Conservation (phyloP, 345 rosid species). For the Brassica carinata region DNA sequence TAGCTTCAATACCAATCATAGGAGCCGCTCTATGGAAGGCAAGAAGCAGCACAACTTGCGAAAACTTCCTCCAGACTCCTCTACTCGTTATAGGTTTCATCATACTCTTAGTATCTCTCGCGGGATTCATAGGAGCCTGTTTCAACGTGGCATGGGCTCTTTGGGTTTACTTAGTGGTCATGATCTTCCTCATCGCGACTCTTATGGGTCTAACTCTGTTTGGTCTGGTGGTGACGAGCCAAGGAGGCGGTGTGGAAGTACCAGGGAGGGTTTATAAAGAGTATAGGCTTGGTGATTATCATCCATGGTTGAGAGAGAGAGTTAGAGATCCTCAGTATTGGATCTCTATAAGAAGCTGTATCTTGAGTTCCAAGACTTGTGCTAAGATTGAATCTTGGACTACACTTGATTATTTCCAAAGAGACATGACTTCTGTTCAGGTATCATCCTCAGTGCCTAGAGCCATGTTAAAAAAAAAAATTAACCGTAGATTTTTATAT, state of each 20-base stretch:
- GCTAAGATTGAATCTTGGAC: conserved; percentile 69
- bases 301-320: conserved; percentile 77
- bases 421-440: conserved; percentile 76
- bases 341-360: conserved; percentile 69
- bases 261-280: conserved; percentile 74
- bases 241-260: conserved; percentile 72
- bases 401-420: conserved; percentile 71
- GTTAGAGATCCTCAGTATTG: conserved; percentile 66
- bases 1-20: conserved; percentile 89
- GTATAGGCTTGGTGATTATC: conserved; percentile 72
- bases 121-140: conserved; percentile 93
- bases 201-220: conserved; percentile 72
- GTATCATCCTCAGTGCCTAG: conserved; percentile 36
- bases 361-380: conserved; percentile 77
- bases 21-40: conserved; percentile 92
- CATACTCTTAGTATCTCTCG: conserved; percentile 71
- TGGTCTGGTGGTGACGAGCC: conserved; percentile 79
- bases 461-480: background rate
- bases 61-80: conserved; percentile 82
- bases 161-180: conserved; percentile 89
- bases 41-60: conserved; percentile 79
- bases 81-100: conserved; percentile 79
- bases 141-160: conserved; percentile 90
- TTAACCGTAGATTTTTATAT: background rate
- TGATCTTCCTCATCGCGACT: conserved; percentile 73